These are phyloP conservation scores for Adansonia madagascariensis DNA, from an alignment of 441 rosid species.

Conservation along the genomic window DNA sequence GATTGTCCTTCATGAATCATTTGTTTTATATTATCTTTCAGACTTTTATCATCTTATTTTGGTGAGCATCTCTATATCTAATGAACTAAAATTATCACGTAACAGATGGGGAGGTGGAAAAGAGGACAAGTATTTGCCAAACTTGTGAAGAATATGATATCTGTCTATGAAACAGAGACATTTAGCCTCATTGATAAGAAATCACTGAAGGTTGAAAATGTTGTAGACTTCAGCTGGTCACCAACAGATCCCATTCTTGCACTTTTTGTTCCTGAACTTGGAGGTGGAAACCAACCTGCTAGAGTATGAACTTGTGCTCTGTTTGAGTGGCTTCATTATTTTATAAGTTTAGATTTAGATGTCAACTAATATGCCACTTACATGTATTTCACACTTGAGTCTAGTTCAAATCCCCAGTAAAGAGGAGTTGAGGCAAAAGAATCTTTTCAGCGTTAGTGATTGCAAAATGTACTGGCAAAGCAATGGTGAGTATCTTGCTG, in stretches of 20 bases:
- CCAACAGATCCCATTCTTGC: conserved; percentile 85
- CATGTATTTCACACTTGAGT: conserved; percentile 57
- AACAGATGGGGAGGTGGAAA: conserved; percentile 91
- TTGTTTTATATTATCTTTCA: neutral
- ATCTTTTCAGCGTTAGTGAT: conserved; percentile 92
- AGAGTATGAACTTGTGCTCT: conserved; percentile 48
- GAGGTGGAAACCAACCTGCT: conserved; percentile 95
- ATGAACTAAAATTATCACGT: conserved; percentile 1
- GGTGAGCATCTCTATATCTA: neutral
- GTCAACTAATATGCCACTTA: neutral
- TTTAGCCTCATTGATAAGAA: conserved; percentile 87
- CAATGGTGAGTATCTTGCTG: conserved; percentile 92
- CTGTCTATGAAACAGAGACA: conserved; percentile 90
- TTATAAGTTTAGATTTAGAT: too few species aligned
- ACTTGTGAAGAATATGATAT: conserved; percentile 77
- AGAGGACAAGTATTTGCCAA: conserved; percentile 82
- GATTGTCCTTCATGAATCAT: neutral
- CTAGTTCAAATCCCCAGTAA: conserved; percentile 89
- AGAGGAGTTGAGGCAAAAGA: conserved; percentile 87
- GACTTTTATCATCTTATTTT: neutral
- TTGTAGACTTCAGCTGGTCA: conserved; percentile 82
- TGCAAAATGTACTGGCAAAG: conserved; percentile 99
- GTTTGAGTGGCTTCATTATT: too few species aligned
- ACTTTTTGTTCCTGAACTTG: conserved; percentile 89
- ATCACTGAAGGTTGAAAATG: conserved; percentile 85